Conservation (phyloP, 495 filamentous ascomycete species). For the Hypoxylon perforatum region DNA sequence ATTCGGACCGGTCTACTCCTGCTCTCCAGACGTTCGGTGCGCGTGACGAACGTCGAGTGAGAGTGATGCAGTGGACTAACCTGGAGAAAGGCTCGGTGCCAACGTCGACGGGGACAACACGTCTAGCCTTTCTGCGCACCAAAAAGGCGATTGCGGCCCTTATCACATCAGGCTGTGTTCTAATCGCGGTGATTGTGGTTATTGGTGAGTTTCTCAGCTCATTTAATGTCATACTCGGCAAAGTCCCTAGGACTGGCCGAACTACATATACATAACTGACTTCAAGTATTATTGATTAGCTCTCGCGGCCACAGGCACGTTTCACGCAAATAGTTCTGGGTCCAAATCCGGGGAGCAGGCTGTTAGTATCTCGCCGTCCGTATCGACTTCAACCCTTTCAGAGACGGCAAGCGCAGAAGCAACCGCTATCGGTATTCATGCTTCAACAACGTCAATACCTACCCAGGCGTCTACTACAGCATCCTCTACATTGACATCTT, state of each 20-base stretch:
- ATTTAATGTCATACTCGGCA: not conserved
- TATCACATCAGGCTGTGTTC: not conserved
- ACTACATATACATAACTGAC: constrained; percentile 11
- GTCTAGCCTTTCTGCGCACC: constrained; percentile 17
- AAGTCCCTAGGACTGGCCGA: not conserved
- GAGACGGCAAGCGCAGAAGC: constrained; percentile 2
- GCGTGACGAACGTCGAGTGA: constrained; percentile 1
- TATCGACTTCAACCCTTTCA: constrained; percentile 6
- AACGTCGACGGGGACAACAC: constrained; percentile 2
- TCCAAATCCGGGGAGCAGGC: constrained; percentile 15
- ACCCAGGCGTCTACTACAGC: not conserved
- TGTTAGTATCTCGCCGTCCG: not conserved
- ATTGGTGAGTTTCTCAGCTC: constrained; percentile 25
- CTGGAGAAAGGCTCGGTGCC: constrained; percentile 24
- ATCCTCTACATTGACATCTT: constrained; percentile 8
- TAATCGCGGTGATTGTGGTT: constrained; percentile 18
- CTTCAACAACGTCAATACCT: constrained; percentile 7
- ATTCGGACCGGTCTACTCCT: not conserved
- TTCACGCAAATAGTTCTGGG: constrained; percentile 16
- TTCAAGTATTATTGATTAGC: not conserved
- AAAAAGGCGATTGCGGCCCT: constrained; percentile 28
- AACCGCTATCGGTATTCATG: not conserved
- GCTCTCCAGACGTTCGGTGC: not conserved
- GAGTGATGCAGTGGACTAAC: constrained; percentile 14
- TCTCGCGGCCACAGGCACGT: constrained; percentile 26